phyloP scores from a whole-genome alignment of 768 basidiomycete species.

The Hygrocybe punicea region DNA sequence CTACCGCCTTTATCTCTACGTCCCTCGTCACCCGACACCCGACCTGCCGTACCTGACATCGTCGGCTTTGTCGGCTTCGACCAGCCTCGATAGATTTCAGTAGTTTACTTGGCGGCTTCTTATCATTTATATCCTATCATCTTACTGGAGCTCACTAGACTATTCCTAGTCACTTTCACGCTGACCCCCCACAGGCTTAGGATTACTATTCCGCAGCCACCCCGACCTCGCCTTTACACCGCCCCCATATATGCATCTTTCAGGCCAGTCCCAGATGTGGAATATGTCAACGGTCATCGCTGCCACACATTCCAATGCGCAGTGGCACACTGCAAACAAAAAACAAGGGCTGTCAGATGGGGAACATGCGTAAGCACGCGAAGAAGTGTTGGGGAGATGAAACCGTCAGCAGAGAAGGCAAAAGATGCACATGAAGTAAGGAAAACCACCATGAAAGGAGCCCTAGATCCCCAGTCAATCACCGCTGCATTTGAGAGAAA shows the following conservation, averaged over 20 bases:
- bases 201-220: too few species aligned
- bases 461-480: slow-evolving; percentile 19
- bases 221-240: too few species aligned
- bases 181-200: too few species aligned
- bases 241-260: slow-evolving; percentile 38
- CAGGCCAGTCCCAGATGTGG: slow-evolving; percentile 17
- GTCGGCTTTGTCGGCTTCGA: too few species aligned
- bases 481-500: slow-evolving; percentile 29
- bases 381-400: slow-evolving; percentile 34
- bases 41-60: too few species aligned
- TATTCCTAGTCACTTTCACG: too few species aligned
- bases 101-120: too few species aligned
- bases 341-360: slow-evolving; percentile 10
- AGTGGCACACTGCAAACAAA: slow-evolving; percentile 17
- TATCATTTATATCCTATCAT: too few species aligned
- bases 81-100: too few species aligned
- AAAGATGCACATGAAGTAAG: slow-evolving; percentile 6
- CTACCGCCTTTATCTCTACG: too few species aligned
- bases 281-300: slow-evolving; percentile 16
- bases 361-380: slow-evolving; percentile 30
- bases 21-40: too few species aligned
- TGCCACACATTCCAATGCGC: slow-evolving; percentile 30
- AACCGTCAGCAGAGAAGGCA: slow-evolving; percentile 11
- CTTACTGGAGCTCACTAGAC: too few species aligned
- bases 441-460: slow-evolving; percentile 4